Conservation (phyloP, 1,139 yeast species). For the Protomyces inouyei region DNA sequence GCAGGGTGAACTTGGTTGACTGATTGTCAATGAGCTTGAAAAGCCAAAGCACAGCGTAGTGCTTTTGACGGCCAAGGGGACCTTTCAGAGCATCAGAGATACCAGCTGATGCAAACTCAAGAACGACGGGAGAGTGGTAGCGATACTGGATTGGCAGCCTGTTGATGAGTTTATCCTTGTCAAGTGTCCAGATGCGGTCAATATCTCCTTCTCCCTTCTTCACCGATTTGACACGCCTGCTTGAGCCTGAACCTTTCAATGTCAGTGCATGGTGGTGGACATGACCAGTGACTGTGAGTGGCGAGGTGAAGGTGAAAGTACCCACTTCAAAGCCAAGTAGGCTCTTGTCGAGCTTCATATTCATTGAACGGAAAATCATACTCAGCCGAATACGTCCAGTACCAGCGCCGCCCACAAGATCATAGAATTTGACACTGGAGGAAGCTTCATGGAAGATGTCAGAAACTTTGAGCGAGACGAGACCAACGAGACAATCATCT, state of each 20-base stretch:
- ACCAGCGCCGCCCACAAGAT: conserved; percentile 22
- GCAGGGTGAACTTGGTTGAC: conserved; percentile 18
- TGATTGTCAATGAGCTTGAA: conserved; percentile 22
- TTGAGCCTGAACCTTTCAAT: conserved; percentile 13
- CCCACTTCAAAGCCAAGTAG: conserved; percentile 13
- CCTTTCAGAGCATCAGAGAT: conserved; percentile 20
- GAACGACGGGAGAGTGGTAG: conserved; percentile 21
- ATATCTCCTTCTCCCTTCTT: neutral
- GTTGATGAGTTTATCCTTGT: neutral
- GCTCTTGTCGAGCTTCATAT: conserved; percentile 19
- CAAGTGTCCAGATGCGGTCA: conserved; percentile 14
- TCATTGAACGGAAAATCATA: conserved; percentile 20
- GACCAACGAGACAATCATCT: conserved; percentile 19
- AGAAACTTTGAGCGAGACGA: conserved; percentile 14
- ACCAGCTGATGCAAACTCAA: conserved; percentile 22
- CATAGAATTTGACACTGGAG: conserved; percentile 17
- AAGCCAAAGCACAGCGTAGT: conserved; percentile 25
- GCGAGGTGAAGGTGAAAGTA: conserved; percentile 18
- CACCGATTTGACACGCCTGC: conserved; percentile 6
- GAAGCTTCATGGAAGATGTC: conserved; percentile 16
- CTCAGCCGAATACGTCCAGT: conserved; percentile 16
- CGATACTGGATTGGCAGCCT: conserved; percentile 14
- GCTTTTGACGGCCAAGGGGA: conserved; percentile 20
- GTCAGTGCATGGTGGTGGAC: conserved; percentile 17
- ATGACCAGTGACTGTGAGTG: conserved; percentile 9